Base-by-base conservation (phyloP, 2,329 filamentous ascomycete genomes). In the Verticillium nonalfalfae region DNA sequence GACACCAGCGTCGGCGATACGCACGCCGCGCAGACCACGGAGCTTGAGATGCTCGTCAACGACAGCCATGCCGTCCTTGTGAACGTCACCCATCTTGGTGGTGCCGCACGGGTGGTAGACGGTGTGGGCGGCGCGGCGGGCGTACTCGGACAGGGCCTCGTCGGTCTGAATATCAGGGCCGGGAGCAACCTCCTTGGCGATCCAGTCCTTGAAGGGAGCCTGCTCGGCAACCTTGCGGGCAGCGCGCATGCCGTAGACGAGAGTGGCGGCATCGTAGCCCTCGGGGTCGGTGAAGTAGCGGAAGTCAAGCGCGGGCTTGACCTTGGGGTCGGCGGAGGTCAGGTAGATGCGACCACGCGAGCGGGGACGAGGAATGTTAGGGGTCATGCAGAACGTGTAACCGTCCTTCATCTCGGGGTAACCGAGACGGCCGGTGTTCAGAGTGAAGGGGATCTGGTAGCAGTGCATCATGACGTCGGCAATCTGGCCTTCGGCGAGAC, bases 401-500 rank as follows among this genome's bases (percentile, higher is more conserved):
- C 88, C 90, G 66, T 93, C 86, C 64, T 84, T 68, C 64, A 82
- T 71, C 62, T 75, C 72, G 52, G 80, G 81, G 71, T 87, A 96
- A 67, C 92, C 92, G 11, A 97, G 83, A 50, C 90, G 87, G 60
- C 83, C 79, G 1, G 92, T 97, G 82, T 96, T 96, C 68, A 93
- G 85, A 65, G 88, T 90, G 78, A 96, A 96, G 60, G 92, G 92
- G 67, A 96, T 96, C 77, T 96, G 93, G 80, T 96, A 96, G 84
- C 92, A 96, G 79, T 96, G 92, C 90, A 95, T 95, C 93, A 96
- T 96, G 70, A 96, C 78, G 71, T 97, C 93, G 65, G 90, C 90
- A 60, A 90, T 88, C 64, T 90, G 84, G 59, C 89, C 89, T 68
- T 96, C 91, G 1, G 78, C 73, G 50, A 83, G 70, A 6, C 72